Evolutionary conservation across 2,329 filamentous ascomycete genomes (phyloP).

Genomic region (Epichloe sibirici): DNA sequence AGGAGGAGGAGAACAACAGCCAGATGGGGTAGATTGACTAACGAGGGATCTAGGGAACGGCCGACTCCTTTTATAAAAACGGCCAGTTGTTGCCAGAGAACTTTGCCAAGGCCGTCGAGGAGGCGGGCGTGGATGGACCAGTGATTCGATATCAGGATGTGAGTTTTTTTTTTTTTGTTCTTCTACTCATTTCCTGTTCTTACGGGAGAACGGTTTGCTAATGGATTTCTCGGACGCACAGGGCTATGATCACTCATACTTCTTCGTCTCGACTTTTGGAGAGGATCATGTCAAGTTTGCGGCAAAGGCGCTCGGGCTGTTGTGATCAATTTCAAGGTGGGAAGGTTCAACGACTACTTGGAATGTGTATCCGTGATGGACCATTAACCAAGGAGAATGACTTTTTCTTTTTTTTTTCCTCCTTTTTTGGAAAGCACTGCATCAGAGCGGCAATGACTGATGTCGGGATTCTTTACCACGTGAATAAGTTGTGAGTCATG

Average conservation of each 20-base stretch:
- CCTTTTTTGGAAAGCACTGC: no score
- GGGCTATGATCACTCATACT: conserved; percentile 96
- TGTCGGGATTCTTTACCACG: no score
- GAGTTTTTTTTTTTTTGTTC: conserved; percentile 14
- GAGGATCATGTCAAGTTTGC: conserved; percentile 87
- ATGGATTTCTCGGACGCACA: conserved; percentile 19
- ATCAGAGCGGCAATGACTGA: no score
- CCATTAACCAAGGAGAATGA: no score
- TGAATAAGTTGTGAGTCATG: no score
- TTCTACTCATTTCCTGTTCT: no score
- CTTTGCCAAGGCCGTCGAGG: conserved; percentile 66
- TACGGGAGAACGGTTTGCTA: no score
- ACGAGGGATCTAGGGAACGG: conserved; percentile 52
- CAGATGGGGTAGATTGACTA: no score
- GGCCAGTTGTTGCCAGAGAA: conserved; percentile 90
- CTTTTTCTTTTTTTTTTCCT: no score
- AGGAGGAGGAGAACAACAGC: no score
- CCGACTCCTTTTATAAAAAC: conserved; percentile 94
- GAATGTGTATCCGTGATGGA: no score
- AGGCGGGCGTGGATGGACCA: conserved; percentile 60
- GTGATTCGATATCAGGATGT: conserved; percentile 72
- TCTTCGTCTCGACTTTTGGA: conserved; percentile 82
- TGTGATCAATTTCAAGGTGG: conserved; percentile 11
- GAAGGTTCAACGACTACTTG: no score
- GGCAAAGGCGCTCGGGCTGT: conserved; percentile 59